These are phyloP conservation scores for Cladosporium sp. DNA, from an alignment of 2,329 filamentous ascomycete genomes.

Conservation along the genomic window DNA sequence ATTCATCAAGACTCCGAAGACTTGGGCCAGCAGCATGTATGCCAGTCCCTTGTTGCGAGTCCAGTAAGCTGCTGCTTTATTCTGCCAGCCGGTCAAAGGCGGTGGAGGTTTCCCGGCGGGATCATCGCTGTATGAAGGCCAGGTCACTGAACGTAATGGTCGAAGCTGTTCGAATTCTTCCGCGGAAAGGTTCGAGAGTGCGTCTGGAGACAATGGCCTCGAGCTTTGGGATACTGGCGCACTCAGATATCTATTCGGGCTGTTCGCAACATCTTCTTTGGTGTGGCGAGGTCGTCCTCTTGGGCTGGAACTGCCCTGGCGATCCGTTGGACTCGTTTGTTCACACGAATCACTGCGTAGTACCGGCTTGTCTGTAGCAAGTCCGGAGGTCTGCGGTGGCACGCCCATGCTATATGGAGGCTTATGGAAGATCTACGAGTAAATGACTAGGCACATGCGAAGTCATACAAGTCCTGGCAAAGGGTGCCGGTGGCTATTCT, in stretches of 20 bases:
- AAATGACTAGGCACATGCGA: background rate
- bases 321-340: background rate
- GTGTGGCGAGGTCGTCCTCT: background rate
- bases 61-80: slow-evolving; percentile 52
- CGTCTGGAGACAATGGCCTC: slow-evolving; percentile 45
- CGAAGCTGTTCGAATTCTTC: slow-evolving; percentile 37
- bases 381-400: background rate
- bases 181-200: slow-evolving; percentile 41
- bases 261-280: background rate
- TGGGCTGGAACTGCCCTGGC: background rate
- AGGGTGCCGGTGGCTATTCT: background rate
- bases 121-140: slow-evolving; percentile 5
- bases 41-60: slow-evolving; percentile 68
- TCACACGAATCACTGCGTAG: background rate
- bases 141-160: background rate
- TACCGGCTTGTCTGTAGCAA: background rate
- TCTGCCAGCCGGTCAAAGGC: slow-evolving; percentile 24
- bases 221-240: slow-evolving; percentile 32
- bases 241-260: slow-evolving; percentile 1
- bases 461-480: background rate
- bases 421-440: background rate
- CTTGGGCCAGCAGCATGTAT: slow-evolving; percentile 71
- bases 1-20: slow-evolving; percentile 86
- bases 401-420: slow-evolving; percentile 1
- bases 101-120: background rate